A percentile compares a stretch with the other conserved stretches of the same genome.
Evolutionary conservation across 768 basidiomycete species (phyloP).

Genomic region (Tricholomella constricta): DNA sequence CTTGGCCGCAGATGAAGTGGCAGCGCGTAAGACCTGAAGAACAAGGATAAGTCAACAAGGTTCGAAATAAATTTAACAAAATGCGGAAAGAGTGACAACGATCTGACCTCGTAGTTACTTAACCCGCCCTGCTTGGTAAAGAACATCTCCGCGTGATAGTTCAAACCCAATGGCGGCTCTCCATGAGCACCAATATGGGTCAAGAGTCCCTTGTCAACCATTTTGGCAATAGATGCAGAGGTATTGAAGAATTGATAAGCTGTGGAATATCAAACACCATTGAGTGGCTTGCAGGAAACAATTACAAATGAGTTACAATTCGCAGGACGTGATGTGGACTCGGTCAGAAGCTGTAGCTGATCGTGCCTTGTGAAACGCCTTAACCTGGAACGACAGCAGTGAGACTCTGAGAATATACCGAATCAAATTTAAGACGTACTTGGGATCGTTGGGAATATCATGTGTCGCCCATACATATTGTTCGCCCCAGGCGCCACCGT

Average conservation of each 20-base stretch:
- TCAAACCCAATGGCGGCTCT: conserved; percentile 69
- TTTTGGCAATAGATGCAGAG: conserved; percentile 65
- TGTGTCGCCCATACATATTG: conserved; percentile 66
- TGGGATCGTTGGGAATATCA: conserved; percentile 67
- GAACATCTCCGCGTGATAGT: conserved; percentile 76
- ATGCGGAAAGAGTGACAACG: not conserved
- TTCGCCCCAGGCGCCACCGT: conserved; percentile 72
- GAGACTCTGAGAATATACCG: not conserved
- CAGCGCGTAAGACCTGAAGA: conserved; percentile 62
- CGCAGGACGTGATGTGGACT: conserved; percentile 59
- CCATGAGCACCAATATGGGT: conserved; percentile 77
- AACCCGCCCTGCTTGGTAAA: conserved; percentile 66
- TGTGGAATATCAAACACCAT: conserved; percentile 25
- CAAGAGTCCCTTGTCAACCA: conserved; percentile 63
- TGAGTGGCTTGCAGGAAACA: not conserved
- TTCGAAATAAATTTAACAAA: too few species aligned
- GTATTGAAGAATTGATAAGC: conserved; percentile 71
- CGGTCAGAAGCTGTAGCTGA: conserved; percentile 57
- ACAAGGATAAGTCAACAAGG: not conserved
- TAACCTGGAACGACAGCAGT: conserved; percentile 41
- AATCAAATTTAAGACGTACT: conserved; percentile 41
- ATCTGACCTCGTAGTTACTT: conserved; percentile 64
- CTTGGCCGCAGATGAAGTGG: conserved; percentile 64
- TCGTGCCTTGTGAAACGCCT: conserved; percentile 67
- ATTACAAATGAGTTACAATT: conserved; percentile 46